phyloP scores from a whole-genome alignment of 2,329 filamentous ascomycete species.

The Dactylellina cionopaga region DNA sequence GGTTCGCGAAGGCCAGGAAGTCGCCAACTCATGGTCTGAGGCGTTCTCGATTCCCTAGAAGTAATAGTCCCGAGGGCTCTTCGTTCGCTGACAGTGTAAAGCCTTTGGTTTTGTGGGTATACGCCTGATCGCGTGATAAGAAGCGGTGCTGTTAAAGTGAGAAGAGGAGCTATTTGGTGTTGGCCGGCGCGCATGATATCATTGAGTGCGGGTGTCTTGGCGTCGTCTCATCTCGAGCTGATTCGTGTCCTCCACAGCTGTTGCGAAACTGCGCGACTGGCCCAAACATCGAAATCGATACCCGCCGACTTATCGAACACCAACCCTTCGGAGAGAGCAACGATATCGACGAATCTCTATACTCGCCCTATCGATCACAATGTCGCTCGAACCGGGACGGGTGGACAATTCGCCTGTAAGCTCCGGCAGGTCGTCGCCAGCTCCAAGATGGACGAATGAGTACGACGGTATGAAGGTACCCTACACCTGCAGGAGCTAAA shows the following conservation, averaged over 20 bases:
- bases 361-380: not conserved
- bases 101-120: not conserved
- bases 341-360: not conserved
- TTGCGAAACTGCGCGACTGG: slow-evolving; percentile 7
- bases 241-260: slow-evolving; percentile 42
- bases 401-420: slow-evolving; percentile 45
- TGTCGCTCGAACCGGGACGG: slow-evolving; percentile 48
- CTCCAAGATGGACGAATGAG: slow-evolving; percentile 47
- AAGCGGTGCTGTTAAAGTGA: slow-evolving; percentile 7
- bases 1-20: slow-evolving; percentile 16
- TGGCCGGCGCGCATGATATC: slow-evolving; percentile 43
- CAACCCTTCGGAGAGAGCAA: too few relatives aligned
- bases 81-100: not conserved
- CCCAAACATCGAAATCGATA: slow-evolving; percentile 24
- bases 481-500: not conserved
- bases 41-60: slow-evolving; percentile 5
- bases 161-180: slow-evolving; percentile 21
- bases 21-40: slow-evolving; percentile 23
- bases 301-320: too few relatives aligned
- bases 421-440: slow-evolving; percentile 50
- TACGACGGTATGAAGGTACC: slow-evolving; percentile 43
- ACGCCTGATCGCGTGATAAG: slow-evolving; percentile 46
- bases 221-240: slow-evolving; percentile 38
- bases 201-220: slow-evolving; percentile 37
- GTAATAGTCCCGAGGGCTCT: not conserved